Conservation (phyloP, 2,329 filamentous ascomycete genomes). For the Colletotrichum orbiculare region DNA sequence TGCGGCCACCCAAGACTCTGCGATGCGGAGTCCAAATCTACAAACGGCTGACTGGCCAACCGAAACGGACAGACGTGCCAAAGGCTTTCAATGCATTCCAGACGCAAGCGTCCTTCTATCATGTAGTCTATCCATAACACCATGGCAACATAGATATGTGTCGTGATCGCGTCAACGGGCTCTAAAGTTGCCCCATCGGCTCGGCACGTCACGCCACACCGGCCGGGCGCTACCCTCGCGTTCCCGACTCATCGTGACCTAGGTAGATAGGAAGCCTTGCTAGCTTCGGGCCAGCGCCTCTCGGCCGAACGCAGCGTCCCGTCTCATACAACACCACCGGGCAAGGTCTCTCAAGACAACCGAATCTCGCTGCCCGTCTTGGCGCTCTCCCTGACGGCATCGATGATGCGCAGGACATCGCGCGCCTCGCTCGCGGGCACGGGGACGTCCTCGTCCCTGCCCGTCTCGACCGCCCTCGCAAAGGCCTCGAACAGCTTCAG, state of each 20-base stretch:
- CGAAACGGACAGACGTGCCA: constrained; percentile 3
- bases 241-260: no score
- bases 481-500: constrained; percentile 71
- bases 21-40: background rate
- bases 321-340: background rate
- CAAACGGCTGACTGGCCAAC: background rate
- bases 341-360: constrained; percentile 41
- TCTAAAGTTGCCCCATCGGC: constrained; percentile 5
- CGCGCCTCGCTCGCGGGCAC: constrained; percentile 64
- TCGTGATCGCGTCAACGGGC: constrained; percentile 17
- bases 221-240: background rate
- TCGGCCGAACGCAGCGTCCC: no score
- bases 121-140: background rate
- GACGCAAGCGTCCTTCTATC: constrained; percentile 3
- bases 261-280: no score
- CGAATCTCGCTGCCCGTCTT: constrained; percentile 58
- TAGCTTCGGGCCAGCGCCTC: no score
- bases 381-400: constrained; percentile 62
- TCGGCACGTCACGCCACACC: constrained; percentile 15
- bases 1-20: constrained; percentile 13
- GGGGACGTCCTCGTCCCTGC: constrained; percentile 62
- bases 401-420: constrained; percentile 64
- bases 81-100: background rate
- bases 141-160: background rate
- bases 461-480: constrained; percentile 58